Base-by-base conservation (phyloP, 192 early-diverging fungal genomes). In the Kappamyces sp. region DNA sequence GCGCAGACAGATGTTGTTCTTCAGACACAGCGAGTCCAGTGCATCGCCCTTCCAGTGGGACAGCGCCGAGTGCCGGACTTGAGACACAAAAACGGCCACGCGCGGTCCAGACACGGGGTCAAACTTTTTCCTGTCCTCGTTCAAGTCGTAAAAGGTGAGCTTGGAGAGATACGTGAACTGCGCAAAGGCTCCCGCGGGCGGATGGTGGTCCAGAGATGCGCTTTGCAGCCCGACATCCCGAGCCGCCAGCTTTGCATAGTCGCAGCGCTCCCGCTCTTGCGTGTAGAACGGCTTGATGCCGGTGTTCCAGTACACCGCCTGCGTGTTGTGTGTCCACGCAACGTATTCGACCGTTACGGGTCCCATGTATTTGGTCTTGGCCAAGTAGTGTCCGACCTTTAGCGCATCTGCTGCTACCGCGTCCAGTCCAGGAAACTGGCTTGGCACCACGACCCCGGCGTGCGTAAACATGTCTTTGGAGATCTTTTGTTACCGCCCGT, bases 281-380 rank as follows among this genome's bases (percentile, higher is more conserved):
- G 54, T 38, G n/a, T 38, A 55, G 3, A 43, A 55, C 7, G 54
- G 54, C 32, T 55, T 55, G 4, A 55, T 55, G 22, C 30, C 29
- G 5, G 30, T 55, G 40, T 43, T 22, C 54, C 54, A 55, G 6
- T 22, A 22, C 22, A 22, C 0, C 22, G 22, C 22, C 22, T 0
- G 22, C 0, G 22, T 22, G 22, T 22, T 22, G 22, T 12, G 12
- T 45, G 12, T 45, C 54, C 54, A 55, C 32, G 29, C 30, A 55
- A 55, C 34, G 45, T 33, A 55, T 2, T 55, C 54, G 0, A 55
- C 14, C 5, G 34, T 22, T 6, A 55, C 4, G 6, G 45, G 9
- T n/a, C 54, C 54, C 3, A 40, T 55, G 45, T 55, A 55, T 7
- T 55, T 55, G 30, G 29, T 22, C 8, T 15, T 6, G 1, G 5